phyloP scores from a whole-genome alignment of 2,329 filamentous ascomycete genomes.

The Akanthomyces uredinophilus region DNA sequence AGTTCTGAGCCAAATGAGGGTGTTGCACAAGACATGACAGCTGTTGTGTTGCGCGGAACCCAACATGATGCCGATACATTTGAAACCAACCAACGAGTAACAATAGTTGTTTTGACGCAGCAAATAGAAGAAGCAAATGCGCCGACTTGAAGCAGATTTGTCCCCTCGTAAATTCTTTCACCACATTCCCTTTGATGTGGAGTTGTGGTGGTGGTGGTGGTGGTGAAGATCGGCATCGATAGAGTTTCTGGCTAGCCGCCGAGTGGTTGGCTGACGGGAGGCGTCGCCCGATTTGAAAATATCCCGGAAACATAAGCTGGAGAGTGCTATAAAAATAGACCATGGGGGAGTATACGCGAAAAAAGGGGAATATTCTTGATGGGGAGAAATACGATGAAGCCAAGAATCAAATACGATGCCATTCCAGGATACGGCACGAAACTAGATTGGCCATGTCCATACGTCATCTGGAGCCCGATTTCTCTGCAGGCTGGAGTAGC shows the following conservation, averaged over 20 bases:
- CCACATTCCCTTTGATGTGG: not conserved
- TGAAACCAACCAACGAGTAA: not conserved
- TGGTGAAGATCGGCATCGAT: not conserved
- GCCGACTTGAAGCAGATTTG: not conserved
- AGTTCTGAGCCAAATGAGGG: not conserved
- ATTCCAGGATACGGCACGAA: too few species aligned
- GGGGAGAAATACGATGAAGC: too few species aligned
- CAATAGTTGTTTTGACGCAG: too few species aligned
- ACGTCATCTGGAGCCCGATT: too few species aligned
- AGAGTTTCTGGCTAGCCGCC: not conserved
- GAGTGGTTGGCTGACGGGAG: not conserved
- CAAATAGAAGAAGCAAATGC: not conserved
- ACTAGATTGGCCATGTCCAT: too few species aligned
- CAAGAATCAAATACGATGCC: too few species aligned
- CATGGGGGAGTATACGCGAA: too few species aligned
- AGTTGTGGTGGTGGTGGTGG: not conserved
- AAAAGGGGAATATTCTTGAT: too few species aligned
- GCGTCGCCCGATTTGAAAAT: not conserved
- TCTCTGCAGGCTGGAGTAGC: too few species aligned
- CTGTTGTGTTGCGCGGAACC: not conserved
- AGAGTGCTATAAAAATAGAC: not conserved
- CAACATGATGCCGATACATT: not conserved
- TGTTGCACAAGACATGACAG: not conserved
- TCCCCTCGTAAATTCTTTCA: not conserved
- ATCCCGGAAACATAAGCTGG: not conserved